Evolutionary conservation across 2,329 filamentous ascomycete genomes (phyloP).

Genomic region (Exophiala calicioides): DNA sequence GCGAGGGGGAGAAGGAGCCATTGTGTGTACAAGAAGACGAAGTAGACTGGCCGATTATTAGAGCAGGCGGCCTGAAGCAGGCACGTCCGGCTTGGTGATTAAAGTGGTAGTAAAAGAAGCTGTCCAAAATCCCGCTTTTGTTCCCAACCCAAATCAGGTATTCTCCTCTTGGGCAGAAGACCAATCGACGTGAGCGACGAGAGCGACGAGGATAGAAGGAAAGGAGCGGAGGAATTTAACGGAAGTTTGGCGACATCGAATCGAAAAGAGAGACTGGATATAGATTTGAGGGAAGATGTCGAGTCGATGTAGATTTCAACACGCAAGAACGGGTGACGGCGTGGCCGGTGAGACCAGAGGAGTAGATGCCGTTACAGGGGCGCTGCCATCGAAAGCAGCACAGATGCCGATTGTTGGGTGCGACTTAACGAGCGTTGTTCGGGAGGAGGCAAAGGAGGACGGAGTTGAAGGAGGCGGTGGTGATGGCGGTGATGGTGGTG

Average conservation of each 20-base stretch:
- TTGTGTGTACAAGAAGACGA: conserved; percentile 16
- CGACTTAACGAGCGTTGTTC: conserved; percentile 24
- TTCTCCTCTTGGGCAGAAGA: conserved; percentile 1
- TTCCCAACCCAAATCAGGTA: conserved; percentile 10
- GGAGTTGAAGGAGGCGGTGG: conserved; percentile 12
- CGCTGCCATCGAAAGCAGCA: conserved; percentile 21
- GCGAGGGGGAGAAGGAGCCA: conserved; percentile 59
- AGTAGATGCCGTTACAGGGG: conserved; percentile 11
- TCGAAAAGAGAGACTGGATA: conserved; percentile 24
- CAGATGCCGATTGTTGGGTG: conserved; percentile 9
- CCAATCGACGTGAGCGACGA: neutral
- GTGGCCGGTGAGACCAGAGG: conserved; percentile 7
- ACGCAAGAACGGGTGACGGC: conserved; percentile 10
- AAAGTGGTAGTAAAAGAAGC: conserved; percentile 17
- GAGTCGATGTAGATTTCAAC: conserved; percentile 13
- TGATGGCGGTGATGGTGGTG: conserved; percentile 24
- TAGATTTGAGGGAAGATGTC: conserved; percentile 17
- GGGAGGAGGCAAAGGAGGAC: conserved; percentile 14
- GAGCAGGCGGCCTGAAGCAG: conserved; percentile 21
- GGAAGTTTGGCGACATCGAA: conserved; percentile 20
- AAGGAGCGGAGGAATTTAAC: conserved; percentile 13
- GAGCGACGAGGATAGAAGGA: conserved; percentile 1
- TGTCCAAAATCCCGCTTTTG: conserved; percentile 19
- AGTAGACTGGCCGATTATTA: conserved; percentile 8
- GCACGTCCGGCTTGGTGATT: conserved; percentile 18